Evolutionary conservation across 1,139 yeast species (phyloP).

Genomic region (Yamadazyma pseudoaaseri): DNA sequence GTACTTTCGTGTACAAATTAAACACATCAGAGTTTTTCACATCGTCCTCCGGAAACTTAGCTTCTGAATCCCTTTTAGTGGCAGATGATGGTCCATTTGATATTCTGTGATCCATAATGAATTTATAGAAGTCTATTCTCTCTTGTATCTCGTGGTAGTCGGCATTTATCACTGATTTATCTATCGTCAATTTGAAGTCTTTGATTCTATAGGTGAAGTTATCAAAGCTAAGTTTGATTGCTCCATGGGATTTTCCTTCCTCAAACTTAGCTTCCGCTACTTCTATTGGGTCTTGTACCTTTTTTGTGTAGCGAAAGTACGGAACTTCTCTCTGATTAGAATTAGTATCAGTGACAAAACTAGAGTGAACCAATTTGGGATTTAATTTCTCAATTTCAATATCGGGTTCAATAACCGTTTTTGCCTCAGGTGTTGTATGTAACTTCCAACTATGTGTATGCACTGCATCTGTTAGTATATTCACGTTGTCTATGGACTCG

Average conservation of each 20-base stretch:
- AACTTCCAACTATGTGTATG: too few relatives aligned
- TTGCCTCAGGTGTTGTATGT: too few relatives aligned
- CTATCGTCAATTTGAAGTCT: background rate
- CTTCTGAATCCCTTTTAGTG: background rate
- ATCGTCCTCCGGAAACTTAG: background rate
- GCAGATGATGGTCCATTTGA: background rate
- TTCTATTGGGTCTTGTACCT: constrained; percentile 40
- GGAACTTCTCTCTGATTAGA: too few relatives aligned
- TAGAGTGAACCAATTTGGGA: too few relatives aligned
- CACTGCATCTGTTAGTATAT: too few relatives aligned
- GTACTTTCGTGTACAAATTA: background rate
- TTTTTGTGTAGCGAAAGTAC: too few relatives aligned
- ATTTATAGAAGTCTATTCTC: background rate
- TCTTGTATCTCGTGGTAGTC: background rate
- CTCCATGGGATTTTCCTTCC: constrained; percentile 59
- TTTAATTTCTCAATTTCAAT: too few relatives aligned
- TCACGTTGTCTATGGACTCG: too few relatives aligned
- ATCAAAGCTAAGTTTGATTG: too few relatives aligned
- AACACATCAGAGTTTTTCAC: background rate
- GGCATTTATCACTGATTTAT: background rate
- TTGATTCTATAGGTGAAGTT: too few relatives aligned
- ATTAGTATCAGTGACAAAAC: too few relatives aligned
- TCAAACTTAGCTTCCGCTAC: constrained; percentile 46
- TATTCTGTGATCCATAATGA: background rate
- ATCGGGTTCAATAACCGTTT: too few relatives aligned